Conservation (phyloP, 768 basidiomycete species). For the Leucogyrophana mollusca region DNA sequence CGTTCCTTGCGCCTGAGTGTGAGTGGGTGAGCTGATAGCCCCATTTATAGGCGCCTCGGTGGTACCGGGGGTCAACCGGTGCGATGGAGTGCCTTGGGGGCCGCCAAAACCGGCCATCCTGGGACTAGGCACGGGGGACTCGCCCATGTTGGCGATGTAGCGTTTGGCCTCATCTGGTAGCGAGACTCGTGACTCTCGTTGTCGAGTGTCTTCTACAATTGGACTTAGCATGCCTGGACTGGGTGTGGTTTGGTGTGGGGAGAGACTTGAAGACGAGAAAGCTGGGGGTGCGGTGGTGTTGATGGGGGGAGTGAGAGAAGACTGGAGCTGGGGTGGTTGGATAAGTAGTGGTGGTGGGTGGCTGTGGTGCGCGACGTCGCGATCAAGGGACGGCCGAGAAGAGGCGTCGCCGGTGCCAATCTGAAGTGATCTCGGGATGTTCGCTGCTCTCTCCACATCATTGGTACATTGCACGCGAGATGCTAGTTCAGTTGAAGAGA, state of each 20-base stretch:
- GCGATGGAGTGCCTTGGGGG: not conserved
- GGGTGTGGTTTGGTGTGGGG: conserved; percentile 17
- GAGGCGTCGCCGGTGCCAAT: not conserved
- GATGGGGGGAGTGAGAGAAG: conserved; percentile 32
- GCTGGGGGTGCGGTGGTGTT: conserved; percentile 16
- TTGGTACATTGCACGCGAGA: too few relatives aligned
- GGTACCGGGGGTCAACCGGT: too few relatives aligned
- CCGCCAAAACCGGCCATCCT: conserved; percentile 15
- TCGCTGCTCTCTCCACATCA: too few relatives aligned
- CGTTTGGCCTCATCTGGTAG: conserved; percentile 76
- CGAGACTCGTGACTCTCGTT: conserved; percentile 64
- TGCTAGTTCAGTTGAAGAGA: too few relatives aligned
- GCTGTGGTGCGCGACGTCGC: not conserved
- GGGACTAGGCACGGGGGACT: conserved; percentile 61
- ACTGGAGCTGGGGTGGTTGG: conserved; percentile 28
- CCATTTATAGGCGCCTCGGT: not conserved
- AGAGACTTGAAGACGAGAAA: conserved; percentile 12
- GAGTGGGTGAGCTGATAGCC: not conserved
- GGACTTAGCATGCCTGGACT: conserved; percentile 17
- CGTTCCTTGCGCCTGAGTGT: not conserved
- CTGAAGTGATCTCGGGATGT: too few relatives aligned
- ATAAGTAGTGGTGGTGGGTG: not conserved
- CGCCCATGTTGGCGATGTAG: conserved; percentile 67
- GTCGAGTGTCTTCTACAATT: conserved; percentile 31
- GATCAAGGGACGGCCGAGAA: not conserved